phyloP scores from a whole-genome alignment of 805 yeast species.

The Clavispora carvajalis region DNA sequence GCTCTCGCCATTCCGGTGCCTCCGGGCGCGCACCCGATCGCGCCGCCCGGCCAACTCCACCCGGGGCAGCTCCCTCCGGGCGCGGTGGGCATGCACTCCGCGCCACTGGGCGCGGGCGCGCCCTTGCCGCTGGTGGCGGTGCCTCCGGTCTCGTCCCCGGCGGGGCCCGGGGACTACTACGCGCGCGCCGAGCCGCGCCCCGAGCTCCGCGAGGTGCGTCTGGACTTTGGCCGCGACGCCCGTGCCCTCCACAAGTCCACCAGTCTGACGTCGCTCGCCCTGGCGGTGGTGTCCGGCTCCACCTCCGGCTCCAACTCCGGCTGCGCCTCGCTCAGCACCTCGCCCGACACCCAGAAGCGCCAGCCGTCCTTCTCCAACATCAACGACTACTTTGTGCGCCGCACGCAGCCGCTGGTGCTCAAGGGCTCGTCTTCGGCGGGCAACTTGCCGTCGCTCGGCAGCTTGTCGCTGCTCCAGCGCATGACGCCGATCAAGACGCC shows the following conservation, averaged over 20 bases:
- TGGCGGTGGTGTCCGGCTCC: conserved; percentile 2
- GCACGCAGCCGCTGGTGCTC: conserved; percentile 16
- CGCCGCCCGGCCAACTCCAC: no score
- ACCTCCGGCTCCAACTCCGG: conserved; percentile 15
- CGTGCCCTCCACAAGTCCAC: neutral
- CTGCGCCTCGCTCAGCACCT: conserved; percentile 26
- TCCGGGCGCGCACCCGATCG: no score
- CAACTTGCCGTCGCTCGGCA: conserved; percentile 11
- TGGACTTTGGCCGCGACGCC: neutral
- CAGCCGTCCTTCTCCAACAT: conserved; percentile 27
- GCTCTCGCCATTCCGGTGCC: conserved; percentile 9
- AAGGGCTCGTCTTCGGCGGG: conserved; percentile 16
- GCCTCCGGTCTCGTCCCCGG: neutral
- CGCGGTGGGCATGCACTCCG: no score
- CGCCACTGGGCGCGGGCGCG: no score
- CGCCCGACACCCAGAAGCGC: conserved; percentile 22
- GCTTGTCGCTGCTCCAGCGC: conserved; percentile 22
- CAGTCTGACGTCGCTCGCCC: neutral
- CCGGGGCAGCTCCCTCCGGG: no score
- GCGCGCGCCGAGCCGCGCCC: neutral
- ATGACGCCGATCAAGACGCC: conserved; percentile 39
- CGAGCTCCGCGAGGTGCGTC: neutral
- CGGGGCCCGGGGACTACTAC: neutral
- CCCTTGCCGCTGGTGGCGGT: no score
- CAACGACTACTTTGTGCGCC: conserved; percentile 27